These are phyloP conservation scores for Heliocybe sulcata DNA, from an alignment of 1,284 basidiomycete genomes.

Conservation along the genomic window DNA sequence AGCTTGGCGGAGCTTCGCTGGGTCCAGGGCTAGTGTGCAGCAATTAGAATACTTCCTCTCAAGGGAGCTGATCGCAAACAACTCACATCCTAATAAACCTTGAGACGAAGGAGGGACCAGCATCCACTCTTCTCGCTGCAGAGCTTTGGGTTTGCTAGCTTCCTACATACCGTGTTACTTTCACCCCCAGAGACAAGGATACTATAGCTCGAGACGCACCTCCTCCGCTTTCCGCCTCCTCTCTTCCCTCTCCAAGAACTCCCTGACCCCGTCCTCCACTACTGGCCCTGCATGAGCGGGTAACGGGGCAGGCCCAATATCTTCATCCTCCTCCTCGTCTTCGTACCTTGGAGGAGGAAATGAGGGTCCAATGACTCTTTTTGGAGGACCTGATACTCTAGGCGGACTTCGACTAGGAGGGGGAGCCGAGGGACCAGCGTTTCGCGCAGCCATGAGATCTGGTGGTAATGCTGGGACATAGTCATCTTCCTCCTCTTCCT, in stretches of 20 bases:
- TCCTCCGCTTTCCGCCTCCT: conserved; percentile 59
- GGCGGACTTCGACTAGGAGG: conserved; percentile 14
- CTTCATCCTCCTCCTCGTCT: conserved; percentile 62
- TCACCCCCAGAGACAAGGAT: neutral
- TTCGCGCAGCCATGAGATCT: conserved; percentile 36
- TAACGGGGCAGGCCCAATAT: conserved; percentile 70
- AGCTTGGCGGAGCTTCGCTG: conserved; percentile 57
- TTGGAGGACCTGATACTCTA: conserved; percentile 13
- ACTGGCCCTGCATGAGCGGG: conserved; percentile 32
- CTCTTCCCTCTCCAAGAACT: conserved; percentile 81
- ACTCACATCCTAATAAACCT: conserved; percentile 69
- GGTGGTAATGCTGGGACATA: conserved; percentile 62
- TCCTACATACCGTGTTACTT: conserved; percentile 35
- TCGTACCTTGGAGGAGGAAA: conserved; percentile 28
- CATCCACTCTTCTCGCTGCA: conserved; percentile 93
- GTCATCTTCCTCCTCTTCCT: conserved; percentile 52
- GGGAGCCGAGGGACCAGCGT: neutral
- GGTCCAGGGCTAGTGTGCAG: conserved; percentile 60
- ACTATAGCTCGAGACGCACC: conserved; percentile 26
- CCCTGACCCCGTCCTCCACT: conserved; percentile 55
- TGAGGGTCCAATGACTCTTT: conserved; percentile 29
- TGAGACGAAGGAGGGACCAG: conserved; percentile 79
- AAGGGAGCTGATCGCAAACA: too few species aligned
- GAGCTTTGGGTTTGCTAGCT: conserved; percentile 63
- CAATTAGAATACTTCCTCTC: too few species aligned